Base-by-base conservation (phyloP, 129 eudicot species). In the Pulicaria dysenterica region DNA sequence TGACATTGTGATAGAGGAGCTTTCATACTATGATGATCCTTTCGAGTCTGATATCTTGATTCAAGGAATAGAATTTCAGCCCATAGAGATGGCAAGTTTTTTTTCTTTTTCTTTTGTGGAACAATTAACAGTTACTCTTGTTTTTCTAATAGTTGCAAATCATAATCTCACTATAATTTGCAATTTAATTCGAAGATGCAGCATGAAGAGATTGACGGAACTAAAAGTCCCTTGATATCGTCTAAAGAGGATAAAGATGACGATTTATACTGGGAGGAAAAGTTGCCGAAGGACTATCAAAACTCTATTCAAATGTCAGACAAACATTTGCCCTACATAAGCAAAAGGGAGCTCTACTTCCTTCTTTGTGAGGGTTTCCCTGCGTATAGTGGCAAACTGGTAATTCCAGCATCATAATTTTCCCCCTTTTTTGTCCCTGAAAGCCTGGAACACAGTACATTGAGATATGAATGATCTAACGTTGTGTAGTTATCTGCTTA, bases 61-160 rank as follows among this genome's bases (percentile, higher is more conserved):
- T 11, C 66, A 60, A 38, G 66, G 63, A 57, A 57, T 57, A 19
- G 41, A 57, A 31, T 57, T 57, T 31, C 41, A 57, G n/a, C 63
- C 63, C 4, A 3, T 57, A 57, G 13, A 57, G 42, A 57, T 31
- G 63, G 63, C 14, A 60, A 38, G 10, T 39, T 60, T 12, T 41
- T 5, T 39, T n/a, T n/a, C n/a, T n/a, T n/a, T n/a, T n/a, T n/a
- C n/a, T n/a, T n/a, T n/a, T n/a, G n/a, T n/a, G n/a, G n/a, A n/a
- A n/a, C n/a, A n/a, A n/a, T n/a, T n/a, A n/a, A n/a, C n/a, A n/a
- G n/a, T n/a, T n/a, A n/a, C 14, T 13, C 11, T 37, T 10, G 3
- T 13, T 0, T 37, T 11, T n/a, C 5, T 59, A 13, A 59, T 59
- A 3, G 11, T 12, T n/a, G 15, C 19, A 36, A 60, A 37, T 58